These are phyloP conservation scores for Epithele typhae DNA, from an alignment of 768 basidiomycete species.

Conservation along the genomic window DNA sequence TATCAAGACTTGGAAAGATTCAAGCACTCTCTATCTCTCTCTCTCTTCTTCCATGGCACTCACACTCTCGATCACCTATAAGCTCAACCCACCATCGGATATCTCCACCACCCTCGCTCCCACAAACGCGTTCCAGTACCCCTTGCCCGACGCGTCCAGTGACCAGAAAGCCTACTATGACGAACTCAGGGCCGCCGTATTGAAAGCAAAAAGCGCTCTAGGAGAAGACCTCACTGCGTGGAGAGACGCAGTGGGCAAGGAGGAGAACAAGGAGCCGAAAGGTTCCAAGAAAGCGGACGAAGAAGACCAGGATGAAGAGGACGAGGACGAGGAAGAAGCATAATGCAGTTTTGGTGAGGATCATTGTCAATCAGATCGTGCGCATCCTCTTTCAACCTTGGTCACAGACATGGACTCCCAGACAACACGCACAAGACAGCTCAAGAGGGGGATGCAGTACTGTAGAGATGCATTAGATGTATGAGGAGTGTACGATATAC, in stretches of 20 bases:
- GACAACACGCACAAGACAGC: not conserved
- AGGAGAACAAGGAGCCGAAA: constrained; percentile 55
- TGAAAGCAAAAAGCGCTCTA: constrained; percentile 46
- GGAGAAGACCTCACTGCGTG: constrained; percentile 71
- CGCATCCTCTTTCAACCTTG: too few species aligned
- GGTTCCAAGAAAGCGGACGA: constrained; percentile 36
- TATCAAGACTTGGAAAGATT: too few species aligned
- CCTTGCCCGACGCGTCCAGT: constrained; percentile 3
- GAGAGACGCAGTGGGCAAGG: constrained; percentile 72
- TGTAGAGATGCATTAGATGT: constrained; percentile 18
- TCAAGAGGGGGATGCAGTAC: constrained; percentile 1
- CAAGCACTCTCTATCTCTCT: too few species aligned
- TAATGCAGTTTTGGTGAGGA: not conserved
- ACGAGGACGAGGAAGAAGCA: constrained; percentile 31
- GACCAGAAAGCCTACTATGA: constrained; percentile 43
- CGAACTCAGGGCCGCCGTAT: constrained; percentile 44
- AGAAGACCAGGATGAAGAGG: constrained; percentile 45
- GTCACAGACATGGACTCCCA: not conserved
- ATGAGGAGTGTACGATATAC: constrained; percentile 2
- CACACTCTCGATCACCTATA: constrained; percentile 38
- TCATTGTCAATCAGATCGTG: too few species aligned
- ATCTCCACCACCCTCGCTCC: constrained; percentile 17
- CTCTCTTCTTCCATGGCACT: constrained; percentile 6
- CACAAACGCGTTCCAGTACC: constrained; percentile 25
- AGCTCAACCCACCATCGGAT: constrained; percentile 38